These are phyloP conservation scores for Candida wancherniae DNA, from an alignment of 805 yeast species.

Conservation along the genomic window DNA sequence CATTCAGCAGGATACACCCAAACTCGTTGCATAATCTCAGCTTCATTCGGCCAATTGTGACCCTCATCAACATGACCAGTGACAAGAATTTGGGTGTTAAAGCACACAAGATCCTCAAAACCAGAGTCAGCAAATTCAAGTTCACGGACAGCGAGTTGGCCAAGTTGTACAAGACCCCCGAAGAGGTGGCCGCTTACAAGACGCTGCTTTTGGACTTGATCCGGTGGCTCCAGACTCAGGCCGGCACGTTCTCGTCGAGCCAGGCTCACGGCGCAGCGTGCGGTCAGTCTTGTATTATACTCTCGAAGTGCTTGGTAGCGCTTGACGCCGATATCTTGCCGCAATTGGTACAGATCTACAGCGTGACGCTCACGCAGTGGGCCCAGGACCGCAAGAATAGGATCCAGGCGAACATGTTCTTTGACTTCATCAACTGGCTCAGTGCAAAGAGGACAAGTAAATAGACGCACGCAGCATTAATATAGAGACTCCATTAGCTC, in stretches of 20 bases:
- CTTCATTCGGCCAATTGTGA: slow-evolving; percentile 52
- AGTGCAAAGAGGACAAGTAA: slow-evolving; percentile 15
- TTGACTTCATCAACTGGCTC: slow-evolving; percentile 79
- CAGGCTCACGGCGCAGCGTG: slow-evolving; percentile 53
- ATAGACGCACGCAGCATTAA: no score
- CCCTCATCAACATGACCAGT: slow-evolving; percentile 59
- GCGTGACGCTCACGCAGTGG: slow-evolving; percentile 58
- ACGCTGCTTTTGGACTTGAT: slow-evolving; percentile 27
- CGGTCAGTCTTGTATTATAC: slow-evolving; percentile 60
- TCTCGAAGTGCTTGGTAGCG: slow-evolving; percentile 50
- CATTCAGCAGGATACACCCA: slow-evolving; percentile 47
- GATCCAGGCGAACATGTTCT: slow-evolving; percentile 53
- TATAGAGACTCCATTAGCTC: no score
- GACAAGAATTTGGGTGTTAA: slow-evolving; percentile 69
- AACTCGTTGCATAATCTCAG: slow-evolving; percentile 37
- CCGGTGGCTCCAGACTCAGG: slow-evolving; percentile 39
- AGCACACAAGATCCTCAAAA: slow-evolving; percentile 66
- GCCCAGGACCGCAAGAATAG: slow-evolving; percentile 42
- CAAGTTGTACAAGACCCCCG: slow-evolving; percentile 12
- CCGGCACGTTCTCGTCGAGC: slow-evolving; percentile 40
- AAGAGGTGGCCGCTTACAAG: slow-evolving; percentile 16
- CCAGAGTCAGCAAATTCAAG: slow-evolving; percentile 50
- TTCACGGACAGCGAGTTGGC: slow-evolving; percentile 20
- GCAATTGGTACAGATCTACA: slow-evolving; percentile 52
- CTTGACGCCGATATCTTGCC: slow-evolving; percentile 35